These are phyloP conservation scores for Cyclotella baltica DNA, from an alignment of 108 stramenopile genomes.

Conservation along the genomic window DNA sequence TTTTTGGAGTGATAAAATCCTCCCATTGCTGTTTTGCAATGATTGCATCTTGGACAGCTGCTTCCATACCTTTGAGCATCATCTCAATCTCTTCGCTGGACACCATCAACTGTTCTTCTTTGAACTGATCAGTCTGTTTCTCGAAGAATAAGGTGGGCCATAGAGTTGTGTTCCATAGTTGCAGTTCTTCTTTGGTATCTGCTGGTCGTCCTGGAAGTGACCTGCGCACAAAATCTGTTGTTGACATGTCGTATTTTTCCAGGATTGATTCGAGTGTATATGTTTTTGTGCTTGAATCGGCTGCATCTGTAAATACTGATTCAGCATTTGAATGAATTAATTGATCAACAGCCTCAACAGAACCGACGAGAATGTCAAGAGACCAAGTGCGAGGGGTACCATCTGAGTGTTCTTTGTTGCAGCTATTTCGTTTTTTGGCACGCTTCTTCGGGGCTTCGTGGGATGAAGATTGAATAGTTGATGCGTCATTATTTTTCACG, in stretches of 20 bases:
- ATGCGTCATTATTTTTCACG: background rate
- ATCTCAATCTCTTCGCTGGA: constrained; percentile 25
- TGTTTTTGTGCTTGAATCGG: background rate
- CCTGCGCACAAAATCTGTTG: constrained; percentile 11
- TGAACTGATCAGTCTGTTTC: constrained; percentile 62
- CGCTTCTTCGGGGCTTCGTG: background rate
- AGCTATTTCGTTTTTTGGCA: background rate
- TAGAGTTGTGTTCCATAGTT: constrained; percentile 55
- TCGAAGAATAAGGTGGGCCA: constrained; percentile 81
- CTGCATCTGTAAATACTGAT: background rate
- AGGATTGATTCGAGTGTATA: constrained; percentile 32
- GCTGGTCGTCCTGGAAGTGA: constrained; percentile 68
- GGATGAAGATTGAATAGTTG: background rate
- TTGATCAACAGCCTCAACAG: constrained; percentile 28
- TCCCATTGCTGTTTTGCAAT: constrained; percentile 26
- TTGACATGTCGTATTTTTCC: constrained; percentile 36
- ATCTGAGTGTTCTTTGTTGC: constrained; percentile 9
- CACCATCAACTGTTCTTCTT: constrained; percentile 55
- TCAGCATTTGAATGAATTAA: background rate
- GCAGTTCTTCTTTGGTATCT: constrained; percentile 61
- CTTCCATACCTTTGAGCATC: constrained; percentile 53
- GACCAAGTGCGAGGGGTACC: constrained; percentile 20
- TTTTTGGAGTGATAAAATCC: background rate
- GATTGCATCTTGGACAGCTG: constrained; percentile 53
- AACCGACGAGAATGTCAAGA: constrained; percentile 39